Conservation (phyloP, 257 asterid species). For the Thymus mandschuricus region DNA sequence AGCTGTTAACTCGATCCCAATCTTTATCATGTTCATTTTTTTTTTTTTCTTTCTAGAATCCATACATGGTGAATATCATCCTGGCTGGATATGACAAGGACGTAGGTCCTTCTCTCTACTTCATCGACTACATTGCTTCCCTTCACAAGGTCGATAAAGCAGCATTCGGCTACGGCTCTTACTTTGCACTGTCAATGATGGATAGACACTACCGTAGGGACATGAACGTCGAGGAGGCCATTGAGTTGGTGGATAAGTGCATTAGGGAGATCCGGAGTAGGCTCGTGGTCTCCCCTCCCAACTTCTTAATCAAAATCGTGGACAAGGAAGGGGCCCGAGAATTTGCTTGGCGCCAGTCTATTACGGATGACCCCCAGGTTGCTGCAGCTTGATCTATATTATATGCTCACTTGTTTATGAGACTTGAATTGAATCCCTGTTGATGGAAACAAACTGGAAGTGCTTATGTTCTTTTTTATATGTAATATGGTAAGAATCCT, state of each 20-base stretch:
- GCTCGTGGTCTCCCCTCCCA: conserved; percentile 90
- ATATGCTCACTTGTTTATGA: conserved; percentile 21
- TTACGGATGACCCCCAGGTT: conserved; percentile 51
- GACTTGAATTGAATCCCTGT: conserved; percentile 13
- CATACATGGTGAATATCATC: conserved; percentile 79
- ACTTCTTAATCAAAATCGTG: conserved; percentile 88
- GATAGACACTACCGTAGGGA: conserved; percentile 84
- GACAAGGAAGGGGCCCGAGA: conserved; percentile 90
- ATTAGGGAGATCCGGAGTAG: conserved; percentile 76
- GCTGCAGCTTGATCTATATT: conserved; percentile 45
- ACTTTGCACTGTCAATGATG: conserved; percentile 90
- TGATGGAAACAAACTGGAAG: conserved; percentile 16
- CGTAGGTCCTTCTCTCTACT: conserved; percentile 85
- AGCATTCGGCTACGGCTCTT: conserved; percentile 93
- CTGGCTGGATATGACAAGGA: conserved; percentile 95
- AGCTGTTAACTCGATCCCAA: neutral
- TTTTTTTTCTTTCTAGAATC: conserved; percentile 51
- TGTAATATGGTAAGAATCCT: conserved; percentile 30
- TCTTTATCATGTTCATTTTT: conserved; percentile 1
- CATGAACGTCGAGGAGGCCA: conserved; percentile 90
- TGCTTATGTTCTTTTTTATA: conserved; percentile 25
- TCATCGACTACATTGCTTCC: conserved; percentile 80
- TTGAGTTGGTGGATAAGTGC: conserved; percentile 79
- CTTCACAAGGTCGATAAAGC: conserved; percentile 91
- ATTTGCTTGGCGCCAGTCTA: conserved; percentile 76